phyloP scores from a whole-genome alignment of 75 land plant species.

The Sequoiadendron giganteum region DNA sequence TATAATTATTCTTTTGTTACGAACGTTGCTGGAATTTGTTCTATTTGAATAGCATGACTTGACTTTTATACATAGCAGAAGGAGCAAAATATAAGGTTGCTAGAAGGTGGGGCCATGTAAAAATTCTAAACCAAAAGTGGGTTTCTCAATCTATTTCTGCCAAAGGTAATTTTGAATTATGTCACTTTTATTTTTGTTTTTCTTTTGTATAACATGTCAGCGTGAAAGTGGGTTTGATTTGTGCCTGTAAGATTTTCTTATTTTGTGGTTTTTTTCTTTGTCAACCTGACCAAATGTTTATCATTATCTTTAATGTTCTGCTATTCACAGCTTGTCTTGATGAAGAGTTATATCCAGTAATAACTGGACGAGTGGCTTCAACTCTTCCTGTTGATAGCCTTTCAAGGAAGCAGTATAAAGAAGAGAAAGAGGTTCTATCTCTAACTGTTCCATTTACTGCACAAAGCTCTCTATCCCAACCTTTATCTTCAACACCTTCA shows the following conservation, averaged over 20 bases:
- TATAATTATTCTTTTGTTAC: background rate
- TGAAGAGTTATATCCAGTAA: conserved; percentile 78
- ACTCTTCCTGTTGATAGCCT: background rate
- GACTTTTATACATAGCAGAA: conserved; percentile 49
- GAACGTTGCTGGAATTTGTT: background rate
- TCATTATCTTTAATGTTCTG: background rate
- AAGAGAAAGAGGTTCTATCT: conserved; percentile 11
- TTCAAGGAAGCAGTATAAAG: background rate
- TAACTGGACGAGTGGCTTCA: conserved; percentile 22
- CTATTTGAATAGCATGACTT: background rate
- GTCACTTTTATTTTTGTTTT: background rate
- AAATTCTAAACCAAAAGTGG: conserved; percentile 77
- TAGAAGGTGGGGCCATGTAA: conserved; percentile 73
- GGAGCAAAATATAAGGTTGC: conserved; percentile 93
- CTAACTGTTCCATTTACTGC: conserved; percentile 15
- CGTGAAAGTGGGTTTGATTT: background rate
- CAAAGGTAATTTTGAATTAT: conserved; percentile 49
- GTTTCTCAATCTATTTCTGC: conserved; percentile 62
- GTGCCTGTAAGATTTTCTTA: background rate
- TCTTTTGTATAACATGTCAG: background rate
- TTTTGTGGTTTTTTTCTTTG: background rate
- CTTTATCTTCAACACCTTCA: conserved; percentile 17
- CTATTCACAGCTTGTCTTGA: conserved; percentile 66
- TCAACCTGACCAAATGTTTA: background rate
- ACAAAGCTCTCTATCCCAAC: conserved; percentile 31